Evolutionary conservation across 1,284 basidiomycete species (phyloP), one percentile per base, ranked within the genome.

Genomic region (Ustilago loliicola): DNA sequence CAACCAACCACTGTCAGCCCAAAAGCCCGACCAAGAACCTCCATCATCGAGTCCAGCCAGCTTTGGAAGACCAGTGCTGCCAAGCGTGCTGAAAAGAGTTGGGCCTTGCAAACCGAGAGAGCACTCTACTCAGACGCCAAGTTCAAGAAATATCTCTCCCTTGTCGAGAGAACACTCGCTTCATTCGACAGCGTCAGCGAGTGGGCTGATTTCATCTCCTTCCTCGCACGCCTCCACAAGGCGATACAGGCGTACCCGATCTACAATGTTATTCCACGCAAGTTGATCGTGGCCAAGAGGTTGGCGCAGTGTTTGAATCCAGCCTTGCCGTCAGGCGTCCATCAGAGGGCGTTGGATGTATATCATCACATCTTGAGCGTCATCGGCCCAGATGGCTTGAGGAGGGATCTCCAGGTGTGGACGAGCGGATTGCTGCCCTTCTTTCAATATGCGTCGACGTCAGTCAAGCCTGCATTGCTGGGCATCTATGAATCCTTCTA

Each of bases 161-260:
- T 94, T 80, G 93, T 99, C 60, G 97, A 99, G 86, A 93, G 93
- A 86, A 94, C 93, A 76, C 89, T 99, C 30, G 93, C 92, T 77
- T 93, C 94, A 1, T 99, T 99, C 83, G 96, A 98, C 86, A 94
- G 91, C 85, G 94, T 98, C 72, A 94, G 96, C 72, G 97, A 99
- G 88, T 99, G 97, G 97, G 96, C 97, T 67, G 97, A 99, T 88
- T 99, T 96, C 87, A 98, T 98, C 85, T 93, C 96, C 50, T 99
- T 99, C 88, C 88, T 99, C 83, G 96, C 95, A 81, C 92, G 96
- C 73, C 88, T 99, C 66, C 91, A 98, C 79, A 99, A 98, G 90
- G 94, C 95, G 0, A 91, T 99, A 47, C 96, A 99, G 88, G 91
- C 93, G 1, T 92, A 93, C 86, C 91, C 93, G 88, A 91, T 93